Evolutionary conservation across 345 rosid species (phyloP).

Genomic region (Populus alba): DNA sequence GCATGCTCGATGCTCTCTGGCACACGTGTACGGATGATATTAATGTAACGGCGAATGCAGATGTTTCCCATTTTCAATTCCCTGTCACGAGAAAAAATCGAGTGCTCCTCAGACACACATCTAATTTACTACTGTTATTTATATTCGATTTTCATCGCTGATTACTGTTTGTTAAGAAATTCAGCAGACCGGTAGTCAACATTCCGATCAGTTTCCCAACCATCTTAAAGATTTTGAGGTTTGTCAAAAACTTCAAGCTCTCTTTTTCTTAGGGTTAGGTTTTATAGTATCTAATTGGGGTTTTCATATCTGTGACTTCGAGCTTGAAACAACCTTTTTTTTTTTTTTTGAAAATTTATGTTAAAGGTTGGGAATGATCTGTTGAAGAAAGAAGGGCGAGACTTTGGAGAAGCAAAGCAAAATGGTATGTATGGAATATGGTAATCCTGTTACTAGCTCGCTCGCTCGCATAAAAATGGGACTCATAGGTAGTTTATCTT

Average conservation of each 20-base stretch:
- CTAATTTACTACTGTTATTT: neutral
- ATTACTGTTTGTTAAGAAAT: no score
- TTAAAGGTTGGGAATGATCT: neutral
- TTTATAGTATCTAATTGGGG: neutral
- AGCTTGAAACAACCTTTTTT: neutral
- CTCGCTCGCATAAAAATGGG: neutral
- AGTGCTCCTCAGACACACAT: conserved; percentile 37
- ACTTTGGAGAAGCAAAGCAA: neutral
- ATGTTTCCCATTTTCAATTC: conserved; percentile 19
- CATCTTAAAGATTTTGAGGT: conserved; percentile 23
- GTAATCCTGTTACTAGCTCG: neutral
- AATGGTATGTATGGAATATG: neutral
- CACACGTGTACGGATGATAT: conserved; percentile 42
- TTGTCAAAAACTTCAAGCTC: neutral
- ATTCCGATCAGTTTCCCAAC: conserved; percentile 20
- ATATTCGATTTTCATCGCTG: conserved; percentile 1
- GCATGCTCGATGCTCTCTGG: neutral
- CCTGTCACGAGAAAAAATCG: conserved; percentile 27
- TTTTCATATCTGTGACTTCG: neutral
- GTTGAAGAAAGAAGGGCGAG: neutral
- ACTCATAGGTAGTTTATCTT: neutral
- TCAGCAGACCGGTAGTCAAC: conserved; percentile 13
- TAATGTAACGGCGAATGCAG: conserved; percentile 24
- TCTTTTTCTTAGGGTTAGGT: neutral
- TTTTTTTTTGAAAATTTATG: neutral